Evolutionary conservation across 805 yeast genomes (phyloP).

Genomic region (Pichia cephalocereana): DNA sequence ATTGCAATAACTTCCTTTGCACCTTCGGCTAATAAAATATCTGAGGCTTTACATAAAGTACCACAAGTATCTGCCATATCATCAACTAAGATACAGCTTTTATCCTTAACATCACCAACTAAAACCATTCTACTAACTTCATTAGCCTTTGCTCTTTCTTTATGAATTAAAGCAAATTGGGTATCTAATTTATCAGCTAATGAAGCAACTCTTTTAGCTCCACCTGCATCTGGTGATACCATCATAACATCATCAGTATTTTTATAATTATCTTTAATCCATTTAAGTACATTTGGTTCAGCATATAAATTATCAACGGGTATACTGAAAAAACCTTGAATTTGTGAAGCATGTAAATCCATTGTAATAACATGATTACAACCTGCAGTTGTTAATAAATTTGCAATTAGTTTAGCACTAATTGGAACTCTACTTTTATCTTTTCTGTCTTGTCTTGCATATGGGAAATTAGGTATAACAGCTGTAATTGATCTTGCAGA

Average conservation of each 20-base stretch:
- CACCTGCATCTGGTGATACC: constrained; percentile 98
- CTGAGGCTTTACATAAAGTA: constrained; percentile 90
- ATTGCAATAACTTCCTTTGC: constrained; percentile 85
- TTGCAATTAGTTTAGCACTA: constrained; percentile 90
- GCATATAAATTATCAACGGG: constrained; percentile 96
- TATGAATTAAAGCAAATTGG: constrained; percentile 91
- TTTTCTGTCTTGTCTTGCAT: constrained; percentile 95
- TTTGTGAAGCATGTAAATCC: constrained; percentile 96
- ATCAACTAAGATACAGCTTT: constrained; percentile 79
- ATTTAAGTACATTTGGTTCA: constrained; percentile 82
- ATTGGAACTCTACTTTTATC: constrained; percentile 95
- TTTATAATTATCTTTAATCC: constrained; percentile 54
- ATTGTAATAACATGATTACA: constrained; percentile 92
- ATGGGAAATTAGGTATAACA: constrained; percentile 91
- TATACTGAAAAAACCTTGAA: constrained; percentile 91
- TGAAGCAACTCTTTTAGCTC: constrained; percentile 94
- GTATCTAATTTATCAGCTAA: constrained; percentile 87
- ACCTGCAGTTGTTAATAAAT: constrained; percentile 86
- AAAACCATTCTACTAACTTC: constrained; percentile 93
- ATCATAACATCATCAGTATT: constrained; percentile 54
- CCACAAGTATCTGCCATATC: constrained; percentile 99
- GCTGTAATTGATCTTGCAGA: constrained; percentile 92
- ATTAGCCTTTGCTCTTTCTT: constrained; percentile 90
- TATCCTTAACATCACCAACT: constrained; percentile 86
- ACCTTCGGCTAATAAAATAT: constrained; percentile 67